Conservation (phyloP, 2,329 filamentous ascomycete species). For the Fusarium denticulatum region DNA sequence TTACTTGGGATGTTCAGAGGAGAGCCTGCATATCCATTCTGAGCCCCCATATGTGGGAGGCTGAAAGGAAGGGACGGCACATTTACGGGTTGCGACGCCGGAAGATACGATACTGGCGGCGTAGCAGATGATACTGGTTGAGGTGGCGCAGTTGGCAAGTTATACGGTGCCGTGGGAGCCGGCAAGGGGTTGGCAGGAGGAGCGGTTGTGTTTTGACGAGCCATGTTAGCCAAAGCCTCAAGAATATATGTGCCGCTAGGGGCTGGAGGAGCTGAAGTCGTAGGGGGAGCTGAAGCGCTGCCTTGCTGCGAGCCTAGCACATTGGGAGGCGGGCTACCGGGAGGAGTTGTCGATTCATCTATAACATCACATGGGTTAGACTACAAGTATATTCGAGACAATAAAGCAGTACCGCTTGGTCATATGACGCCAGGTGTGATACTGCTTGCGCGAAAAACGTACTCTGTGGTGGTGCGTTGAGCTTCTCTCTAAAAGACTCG, state of each 20-base stretch:
- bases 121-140: slow-evolving; percentile 47
- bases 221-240: slow-evolving; percentile 82
- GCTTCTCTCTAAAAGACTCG: slow-evolving; percentile 81
- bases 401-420: not conserved
- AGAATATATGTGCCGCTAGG: slow-evolving; percentile 71
- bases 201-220: slow-evolving; percentile 73
- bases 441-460: slow-evolving; percentile 55
- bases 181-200: slow-evolving; percentile 53
- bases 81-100: slow-evolving; percentile 68
- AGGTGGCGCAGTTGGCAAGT: slow-evolving; percentile 47
- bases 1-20: slow-evolving; percentile 44
- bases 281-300: slow-evolving; percentile 29
- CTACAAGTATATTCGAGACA: slow-evolving; percentile 18
- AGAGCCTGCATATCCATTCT: slow-evolving; percentile 47
- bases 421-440: not conserved
- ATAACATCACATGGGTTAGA: slow-evolving; percentile 55
- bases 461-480: slow-evolving; percentile 73
- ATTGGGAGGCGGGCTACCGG: slow-evolving; percentile 66
- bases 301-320: slow-evolving; percentile 53
- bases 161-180: slow-evolving; percentile 57
- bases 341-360: slow-evolving; percentile 79
- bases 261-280: slow-evolving; percentile 47
- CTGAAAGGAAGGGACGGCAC: slow-evolving; percentile 58
- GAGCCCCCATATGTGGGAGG: slow-evolving; percentile 49
- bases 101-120: slow-evolving; percentile 51